Evolutionary conservation across 2,329 filamentous ascomycete genomes (phyloP).

Genomic region (Calycina herbarum): DNA sequence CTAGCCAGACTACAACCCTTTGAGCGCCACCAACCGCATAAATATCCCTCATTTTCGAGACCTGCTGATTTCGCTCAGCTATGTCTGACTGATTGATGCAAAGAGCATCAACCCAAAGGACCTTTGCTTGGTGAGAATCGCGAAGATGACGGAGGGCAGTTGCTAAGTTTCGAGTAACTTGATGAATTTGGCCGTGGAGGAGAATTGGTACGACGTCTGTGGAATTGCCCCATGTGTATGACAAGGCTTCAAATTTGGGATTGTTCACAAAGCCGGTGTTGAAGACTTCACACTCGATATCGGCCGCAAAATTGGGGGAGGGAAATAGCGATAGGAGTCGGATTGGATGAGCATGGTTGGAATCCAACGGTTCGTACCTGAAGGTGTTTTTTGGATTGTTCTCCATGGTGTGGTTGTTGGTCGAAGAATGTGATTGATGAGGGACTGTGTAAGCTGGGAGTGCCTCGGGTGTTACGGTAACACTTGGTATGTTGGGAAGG

Average conservation of each 20-base stretch:
- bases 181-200: not conserved
- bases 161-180: not conserved
- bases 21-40: not conserved
- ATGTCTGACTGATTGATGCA: not conserved
- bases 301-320: not conserved
- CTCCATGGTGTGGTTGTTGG: not conserved
- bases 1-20: not conserved
- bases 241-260: not conserved
- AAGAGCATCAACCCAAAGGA: not conserved
- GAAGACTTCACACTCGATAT: not conserved
- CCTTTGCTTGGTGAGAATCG: not conserved
- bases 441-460: too few species aligned
- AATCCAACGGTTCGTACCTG: not conserved
- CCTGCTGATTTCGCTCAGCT: not conserved
- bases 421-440: not conserved
- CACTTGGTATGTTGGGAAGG: too few species aligned
- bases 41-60: not conserved
- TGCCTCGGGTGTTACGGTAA: too few species aligned
- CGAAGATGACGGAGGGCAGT: not conserved
- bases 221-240: not conserved
- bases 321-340: not conserved
- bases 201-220: not conserved
- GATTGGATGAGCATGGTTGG: not conserved
- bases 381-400: not conserved
- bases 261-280: not conserved